Conservation (phyloP, 306 rosid species). For the Lathyrus oleraceus region DNA sequence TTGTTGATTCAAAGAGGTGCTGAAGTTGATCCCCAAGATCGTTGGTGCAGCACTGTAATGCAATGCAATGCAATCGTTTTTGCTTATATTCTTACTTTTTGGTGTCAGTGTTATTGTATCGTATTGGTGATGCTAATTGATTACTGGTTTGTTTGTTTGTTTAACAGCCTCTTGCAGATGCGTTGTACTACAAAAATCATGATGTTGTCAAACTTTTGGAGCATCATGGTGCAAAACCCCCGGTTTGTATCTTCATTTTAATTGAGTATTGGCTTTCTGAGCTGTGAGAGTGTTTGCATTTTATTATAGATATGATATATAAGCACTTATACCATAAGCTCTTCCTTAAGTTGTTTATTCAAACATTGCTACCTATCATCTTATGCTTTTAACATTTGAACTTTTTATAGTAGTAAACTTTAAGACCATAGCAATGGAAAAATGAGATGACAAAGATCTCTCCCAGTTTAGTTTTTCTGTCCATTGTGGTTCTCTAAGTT, state of each 20-base stretch:
- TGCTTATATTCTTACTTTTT: neutral
- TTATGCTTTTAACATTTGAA: neutral
- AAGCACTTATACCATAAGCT: neutral
- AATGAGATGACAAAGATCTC: no score
- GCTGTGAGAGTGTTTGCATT: neutral
- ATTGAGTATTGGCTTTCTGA: neutral
- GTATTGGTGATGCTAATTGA: neutral
- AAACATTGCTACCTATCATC: neutral
- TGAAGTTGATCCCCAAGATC: conserved; percentile 60
- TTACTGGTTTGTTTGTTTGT: conserved; percentile 25
- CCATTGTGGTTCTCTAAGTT: no score
- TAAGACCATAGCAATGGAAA: neutral
- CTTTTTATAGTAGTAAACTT: neutral
- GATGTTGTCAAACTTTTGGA: conserved; percentile 80
- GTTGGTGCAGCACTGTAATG: conserved; percentile 92
- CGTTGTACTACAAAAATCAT: conserved; percentile 69
- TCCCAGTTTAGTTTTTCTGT: no score
- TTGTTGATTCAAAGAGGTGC: conserved; percentile 72
- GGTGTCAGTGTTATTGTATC: neutral
- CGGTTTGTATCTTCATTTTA: conserved; percentile 45
- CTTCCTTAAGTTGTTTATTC: neutral
- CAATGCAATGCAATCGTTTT: neutral
- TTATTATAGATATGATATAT: no score
- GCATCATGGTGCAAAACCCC: conserved; percentile 76
- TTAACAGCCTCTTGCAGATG: conserved; percentile 92